Base-by-base conservation (phyloP, 2,329 filamentous ascomycete genomes). In the Aspergillus quadricinctus region DNA sequence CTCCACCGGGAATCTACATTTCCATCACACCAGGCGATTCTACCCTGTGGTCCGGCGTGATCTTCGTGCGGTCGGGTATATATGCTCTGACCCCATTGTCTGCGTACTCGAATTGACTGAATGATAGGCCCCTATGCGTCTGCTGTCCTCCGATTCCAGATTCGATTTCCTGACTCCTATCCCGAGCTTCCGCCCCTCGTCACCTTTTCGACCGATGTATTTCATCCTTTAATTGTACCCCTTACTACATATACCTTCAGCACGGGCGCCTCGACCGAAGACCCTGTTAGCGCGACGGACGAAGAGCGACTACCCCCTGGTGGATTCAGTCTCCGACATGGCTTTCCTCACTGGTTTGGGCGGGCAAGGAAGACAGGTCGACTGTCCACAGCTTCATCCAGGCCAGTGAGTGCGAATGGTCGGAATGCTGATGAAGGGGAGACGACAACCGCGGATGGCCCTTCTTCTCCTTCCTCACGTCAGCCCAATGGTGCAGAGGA, bases 241-340 rank as follows among this genome's bases (percentile, higher is more conserved):
- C 81, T 95, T 59, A 96, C 92, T n/a, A 96, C 91, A 3, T 95
- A 96, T 75, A 94, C 90, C 69, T 95, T 96, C 77, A 89, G 90
- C 45, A 92, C 90, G 59, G 87, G 88, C 56, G 85, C 88, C 37
- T 84, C 89, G 59, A 87, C 86, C 59, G 83, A 83, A 55, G 90
- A 89, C 49, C 90, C 90, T 0, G 88, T 92, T 59, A 93, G 89
- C 70, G 90, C 91, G 8, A 88, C 86, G 1, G 91, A 96, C 65
- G 87, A 90, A 35, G 90, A 95, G 69, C 81, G 89, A 14, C 77
- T 97, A 52, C 89, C 92, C 0, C 92, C 93, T 0, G 94, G 93
- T 1, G 90, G 91, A 0, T 96, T 97, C 77, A 96, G 89, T 66
- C 78, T 97, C 50, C 85, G 90, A 53, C 90, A 97, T 77, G 93